Evolutionary conservation across 306 rosid genomes (phyloP).

Genomic region (Carpinus viminea): DNA sequence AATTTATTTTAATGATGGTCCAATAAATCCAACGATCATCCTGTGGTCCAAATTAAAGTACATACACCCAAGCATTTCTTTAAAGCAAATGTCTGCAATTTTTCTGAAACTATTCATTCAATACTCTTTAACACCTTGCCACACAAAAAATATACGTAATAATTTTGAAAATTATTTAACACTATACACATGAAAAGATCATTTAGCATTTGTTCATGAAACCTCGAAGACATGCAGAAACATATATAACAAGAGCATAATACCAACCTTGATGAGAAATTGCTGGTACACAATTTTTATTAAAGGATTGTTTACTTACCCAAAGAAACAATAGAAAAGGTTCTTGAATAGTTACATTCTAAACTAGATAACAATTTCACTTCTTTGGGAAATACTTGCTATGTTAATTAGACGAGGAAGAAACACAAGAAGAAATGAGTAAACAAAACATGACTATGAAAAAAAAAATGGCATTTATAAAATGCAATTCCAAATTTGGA

Average conservation of each 20-base stretch:
- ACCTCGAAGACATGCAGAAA: conserved; percentile 3
- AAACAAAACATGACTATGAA: not conserved
- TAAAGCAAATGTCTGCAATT: too few relatives aligned
- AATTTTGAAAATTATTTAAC: too few relatives aligned
- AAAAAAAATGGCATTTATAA: not conserved
- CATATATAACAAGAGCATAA: conserved; percentile 5
- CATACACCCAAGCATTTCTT: too few relatives aligned
- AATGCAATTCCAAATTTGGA: not conserved
- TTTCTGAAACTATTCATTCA: too few relatives aligned
- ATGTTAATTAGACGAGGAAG: not conserved
- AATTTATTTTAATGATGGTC: too few relatives aligned
- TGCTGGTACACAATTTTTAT: conserved; percentile 55
- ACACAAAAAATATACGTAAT: too few relatives aligned
- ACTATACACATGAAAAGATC: not conserved
- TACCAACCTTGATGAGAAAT: conserved; percentile 74
- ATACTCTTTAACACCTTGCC: too few relatives aligned
- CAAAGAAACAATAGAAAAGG: not conserved
- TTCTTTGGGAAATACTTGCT: not conserved
- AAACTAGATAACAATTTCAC: not conserved
- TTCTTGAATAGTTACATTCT: not conserved
- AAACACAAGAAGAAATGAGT: not conserved
- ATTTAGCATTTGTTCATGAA: conserved; percentile 21
- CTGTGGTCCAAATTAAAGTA: too few relatives aligned
- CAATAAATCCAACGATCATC: too few relatives aligned
- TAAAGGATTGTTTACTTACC: not conserved